These are phyloP conservation scores for Verticillium dahliae DNA, from an alignment of 2,329 filamentous ascomycete genomes.

Conservation along the genomic window DNA sequence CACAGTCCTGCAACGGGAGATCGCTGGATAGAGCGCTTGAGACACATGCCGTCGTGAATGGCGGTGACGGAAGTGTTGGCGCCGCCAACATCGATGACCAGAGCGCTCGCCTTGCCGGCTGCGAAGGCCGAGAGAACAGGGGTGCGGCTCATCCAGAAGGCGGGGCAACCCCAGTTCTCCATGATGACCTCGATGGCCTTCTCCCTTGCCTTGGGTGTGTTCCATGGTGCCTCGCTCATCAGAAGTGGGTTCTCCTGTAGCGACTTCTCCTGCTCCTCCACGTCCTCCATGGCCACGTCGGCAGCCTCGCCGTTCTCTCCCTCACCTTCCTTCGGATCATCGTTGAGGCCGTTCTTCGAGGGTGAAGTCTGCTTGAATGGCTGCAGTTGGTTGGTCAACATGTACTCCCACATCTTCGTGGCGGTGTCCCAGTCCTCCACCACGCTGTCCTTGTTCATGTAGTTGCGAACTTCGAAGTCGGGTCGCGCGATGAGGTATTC, in stretches of 20 bases:
- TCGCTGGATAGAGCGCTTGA: constrained; percentile 83
- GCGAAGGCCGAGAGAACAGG: constrained; percentile 89
- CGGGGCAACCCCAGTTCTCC: constrained; percentile 92
- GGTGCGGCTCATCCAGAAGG: constrained; percentile 86
- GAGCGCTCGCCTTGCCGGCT: constrained; percentile 83
- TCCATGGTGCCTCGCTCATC: constrained; percentile 94
- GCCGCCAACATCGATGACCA: constrained; percentile 88
- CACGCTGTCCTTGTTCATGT: constrained; percentile 80
- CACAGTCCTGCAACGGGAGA: constrained; percentile 85
- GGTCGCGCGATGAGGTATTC: constrained; percentile 75
- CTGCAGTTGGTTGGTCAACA: constrained; percentile 82
- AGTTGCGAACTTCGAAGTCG: constrained; percentile 80
- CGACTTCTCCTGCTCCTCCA: constrained; percentile 60
- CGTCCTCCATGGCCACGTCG: constrained; percentile 52
- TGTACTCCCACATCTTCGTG: constrained; percentile 84
- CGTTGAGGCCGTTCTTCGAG: constrained; percentile 72
- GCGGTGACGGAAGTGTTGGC: constrained; percentile 84
- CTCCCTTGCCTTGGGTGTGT: constrained; percentile 78
- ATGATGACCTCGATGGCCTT: constrained; percentile 95
- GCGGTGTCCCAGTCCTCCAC: constrained; percentile 97
- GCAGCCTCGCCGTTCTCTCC: constrained; percentile 54
- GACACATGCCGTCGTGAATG: constrained; percentile 87
- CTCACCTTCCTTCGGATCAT: constrained; percentile 50
- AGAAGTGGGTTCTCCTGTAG: constrained; percentile 85
- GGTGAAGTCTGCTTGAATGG: constrained; percentile 65